Evolutionary conservation across 352 stramenopile genomes (phyloP), one percentile per base, ranked within the genome.

Genomic region (Pythium vanterpoolii): DNA sequence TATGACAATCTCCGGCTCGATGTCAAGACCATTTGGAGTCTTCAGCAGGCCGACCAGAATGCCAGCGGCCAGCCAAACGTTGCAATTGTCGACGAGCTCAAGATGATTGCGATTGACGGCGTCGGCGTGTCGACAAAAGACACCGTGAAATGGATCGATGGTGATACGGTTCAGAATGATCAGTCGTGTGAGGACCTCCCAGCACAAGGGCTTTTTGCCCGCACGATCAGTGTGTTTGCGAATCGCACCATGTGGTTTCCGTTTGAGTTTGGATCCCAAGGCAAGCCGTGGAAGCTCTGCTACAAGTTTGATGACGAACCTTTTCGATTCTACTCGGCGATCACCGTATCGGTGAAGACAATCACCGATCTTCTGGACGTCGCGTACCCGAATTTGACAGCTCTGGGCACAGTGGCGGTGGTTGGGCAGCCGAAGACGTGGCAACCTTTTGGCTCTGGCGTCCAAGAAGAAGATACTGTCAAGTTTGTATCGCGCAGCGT

Each of bases 291-390:
- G 80, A 56, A 67, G 23, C 56, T 90, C 9, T 90, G 80, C 58
- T 90, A 90, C 68, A 80, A 82, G 52, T 87, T 88, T 60, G 68
- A 85, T 4, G 62, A 68, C 16, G 80, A 90, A 18, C 66, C 71
- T 0, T 90, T 69, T 51, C 66, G 73, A 0, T 45, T 88, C 6
- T 88, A 80, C 49, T 48, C 72, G 1, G 51, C 48, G 2, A 63
- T 90, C 16, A 55, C 26, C 2, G 58, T 90, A 19, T 55, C 59
- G 7, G 80, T 88, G 6, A 90, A 88, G 44, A 57, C 84, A 26
- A 59, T 90, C 16, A 74, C 75, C 4, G 49, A 69, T 14, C 23
- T 90, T 2, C 46, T 77, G 0, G 78, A 90, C 34, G 71, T 56
- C 14, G 62, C 60, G 1, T 76, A 76, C 19, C 56, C 56, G 34